Conservation (phyloP, 164 flowering plant species). For the Umbellularia californica region DNA sequence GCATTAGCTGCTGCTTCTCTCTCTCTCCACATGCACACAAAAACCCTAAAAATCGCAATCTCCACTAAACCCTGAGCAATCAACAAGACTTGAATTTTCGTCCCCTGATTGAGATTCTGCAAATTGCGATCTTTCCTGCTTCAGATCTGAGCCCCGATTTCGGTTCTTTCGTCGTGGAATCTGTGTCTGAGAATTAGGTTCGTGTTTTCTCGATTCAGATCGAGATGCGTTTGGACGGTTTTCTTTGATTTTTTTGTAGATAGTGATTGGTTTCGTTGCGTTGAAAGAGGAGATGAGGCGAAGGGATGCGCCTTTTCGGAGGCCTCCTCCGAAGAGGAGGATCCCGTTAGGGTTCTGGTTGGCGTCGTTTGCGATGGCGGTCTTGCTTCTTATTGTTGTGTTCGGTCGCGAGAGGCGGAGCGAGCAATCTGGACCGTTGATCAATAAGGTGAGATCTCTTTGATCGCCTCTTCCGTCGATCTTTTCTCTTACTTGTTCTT, state of each 20-base stretch:
- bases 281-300: slow-evolving; percentile 8
- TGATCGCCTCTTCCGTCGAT: background rate
- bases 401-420: slow-evolving; percentile 7
- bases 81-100: background rate
- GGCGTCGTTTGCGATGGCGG: slow-evolving; percentile 2
- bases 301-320: slow-evolving; percentile 10
- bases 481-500: background rate
- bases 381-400: slow-evolving; percentile 6
- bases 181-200: background rate
- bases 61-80: background rate
- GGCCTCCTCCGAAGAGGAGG: slow-evolving; percentile 11
- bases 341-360: slow-evolving; percentile 9
- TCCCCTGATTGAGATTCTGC: too few relatives aligned
- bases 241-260: background rate
- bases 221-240: background rate
- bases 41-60: background rate
- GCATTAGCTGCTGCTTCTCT: background rate
- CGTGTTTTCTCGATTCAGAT: background rate
- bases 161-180: background rate
- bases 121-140: background rate
- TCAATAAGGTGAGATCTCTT: background rate
- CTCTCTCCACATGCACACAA: background rate
- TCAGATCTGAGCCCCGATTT: background rate
- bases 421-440: background rate
- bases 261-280: background rate